Percentiles rank a stretch among this genome's conserved stretches.
These are phyloP conservation scores for Yarrowia deformans DNA, from an alignment of 805 yeast species.

Conservation along the genomic window DNA sequence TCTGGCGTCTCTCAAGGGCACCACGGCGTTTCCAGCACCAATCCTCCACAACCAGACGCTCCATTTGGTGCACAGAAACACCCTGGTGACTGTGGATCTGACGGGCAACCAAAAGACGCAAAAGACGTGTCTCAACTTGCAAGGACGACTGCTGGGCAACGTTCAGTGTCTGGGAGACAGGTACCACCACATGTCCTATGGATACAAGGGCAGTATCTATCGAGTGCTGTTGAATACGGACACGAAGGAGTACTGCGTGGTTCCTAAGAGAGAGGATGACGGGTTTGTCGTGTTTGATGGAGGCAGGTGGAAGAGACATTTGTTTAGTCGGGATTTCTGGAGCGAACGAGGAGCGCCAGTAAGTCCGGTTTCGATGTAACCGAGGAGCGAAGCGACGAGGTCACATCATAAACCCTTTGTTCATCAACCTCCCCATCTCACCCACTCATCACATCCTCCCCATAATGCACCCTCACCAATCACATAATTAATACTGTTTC, in stretches of 20 bases:
- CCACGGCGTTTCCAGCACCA: constrained; percentile 23
- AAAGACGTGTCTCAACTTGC: constrained; percentile 9
- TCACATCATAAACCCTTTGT: not conserved
- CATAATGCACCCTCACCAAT: too few relatives aligned
- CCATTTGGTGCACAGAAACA: constrained; percentile 5
- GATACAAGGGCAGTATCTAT: constrained; percentile 16
- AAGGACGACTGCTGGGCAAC: constrained; percentile 14
- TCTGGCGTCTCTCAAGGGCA: constrained; percentile 14
- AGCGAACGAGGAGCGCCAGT: not conserved
- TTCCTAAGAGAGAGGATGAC: constrained; percentile 3
- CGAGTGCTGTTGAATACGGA: constrained; percentile 2
- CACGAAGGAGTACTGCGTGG: constrained; percentile 1
- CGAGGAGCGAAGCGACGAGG: constrained; percentile 7
- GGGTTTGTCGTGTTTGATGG: constrained; percentile 3
- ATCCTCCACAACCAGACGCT: constrained; percentile 23
- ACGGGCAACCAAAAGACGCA: constrained; percentile 9
- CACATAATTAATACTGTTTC: too few relatives aligned
- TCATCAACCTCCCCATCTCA: too few relatives aligned
- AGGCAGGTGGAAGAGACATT: constrained; percentile 9
- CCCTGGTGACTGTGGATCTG: constrained; percentile 19
- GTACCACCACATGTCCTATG: constrained; percentile 23
- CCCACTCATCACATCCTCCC: too few relatives aligned
- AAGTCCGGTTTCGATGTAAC: not conserved
- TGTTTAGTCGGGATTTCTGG: constrained; percentile 1
- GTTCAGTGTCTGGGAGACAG: constrained; percentile 32